Percentiles rank a stretch among this genome's conserved stretches.
Conservation (phyloP, 306 rosid genomes). For the Purshia tridentata region DNA sequence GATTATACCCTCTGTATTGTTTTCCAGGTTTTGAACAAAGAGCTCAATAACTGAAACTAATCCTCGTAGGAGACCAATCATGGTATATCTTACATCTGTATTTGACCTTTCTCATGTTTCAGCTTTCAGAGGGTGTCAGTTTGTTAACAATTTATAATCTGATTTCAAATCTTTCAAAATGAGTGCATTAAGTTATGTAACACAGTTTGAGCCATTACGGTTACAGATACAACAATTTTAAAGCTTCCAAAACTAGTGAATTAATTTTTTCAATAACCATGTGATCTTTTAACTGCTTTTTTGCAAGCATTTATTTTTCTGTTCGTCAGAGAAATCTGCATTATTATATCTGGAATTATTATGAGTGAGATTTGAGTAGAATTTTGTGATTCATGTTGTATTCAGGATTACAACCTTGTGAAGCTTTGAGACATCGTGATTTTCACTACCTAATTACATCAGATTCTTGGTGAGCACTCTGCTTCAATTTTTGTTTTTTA, state of each 20-base stretch:
- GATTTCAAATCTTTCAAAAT: not conserved
- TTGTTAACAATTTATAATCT: not conserved
- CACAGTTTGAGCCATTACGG: not conserved
- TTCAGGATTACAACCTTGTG: constrained; percentile 10
- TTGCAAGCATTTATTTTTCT: not conserved
- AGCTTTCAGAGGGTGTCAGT: not conserved
- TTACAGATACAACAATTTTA: not conserved
- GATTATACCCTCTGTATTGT: not conserved
- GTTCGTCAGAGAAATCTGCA: not conserved
- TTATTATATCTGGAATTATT: not conserved
- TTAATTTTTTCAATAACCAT: not conserved
- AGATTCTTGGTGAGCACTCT: constrained; percentile 16
- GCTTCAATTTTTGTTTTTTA: not conserved
- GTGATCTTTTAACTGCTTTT: not conserved
- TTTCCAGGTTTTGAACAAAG: constrained; percentile 20
- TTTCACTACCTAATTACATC: not conserved
- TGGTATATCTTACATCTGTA: constrained; percentile 22
- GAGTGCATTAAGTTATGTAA: not conserved
- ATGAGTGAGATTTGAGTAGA: not conserved
- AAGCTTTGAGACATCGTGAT: constrained; percentile 9
- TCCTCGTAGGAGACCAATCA: constrained; percentile 23
- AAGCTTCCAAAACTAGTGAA: not conserved
- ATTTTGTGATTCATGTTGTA: not conserved
- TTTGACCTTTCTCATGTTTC: not conserved
- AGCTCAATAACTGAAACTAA: constrained; percentile 11